These are phyloP conservation scores for Colletotrichum echinochloae DNA, from an alignment of 2,329 filamentous ascomycete species.

Conservation along the genomic window DNA sequence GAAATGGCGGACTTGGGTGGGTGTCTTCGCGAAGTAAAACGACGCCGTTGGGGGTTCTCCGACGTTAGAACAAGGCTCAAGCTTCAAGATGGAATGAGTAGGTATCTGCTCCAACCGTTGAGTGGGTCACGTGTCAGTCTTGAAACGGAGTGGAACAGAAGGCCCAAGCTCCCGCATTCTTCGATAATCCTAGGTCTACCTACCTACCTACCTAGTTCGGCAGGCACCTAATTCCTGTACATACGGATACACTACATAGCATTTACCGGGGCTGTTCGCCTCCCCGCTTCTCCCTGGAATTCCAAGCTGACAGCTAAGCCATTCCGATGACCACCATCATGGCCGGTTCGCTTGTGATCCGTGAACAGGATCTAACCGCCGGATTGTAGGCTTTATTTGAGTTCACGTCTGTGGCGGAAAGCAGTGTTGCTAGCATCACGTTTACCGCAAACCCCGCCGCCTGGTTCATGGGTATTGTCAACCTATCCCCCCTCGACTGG, in stretches of 20 bases:
- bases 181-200: not conserved
- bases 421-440: not conserved
- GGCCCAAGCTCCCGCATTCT: constrained; percentile 26
- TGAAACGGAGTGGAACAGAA: not conserved
- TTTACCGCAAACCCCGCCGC: not conserved
- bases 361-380: not conserved
- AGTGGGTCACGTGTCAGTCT: constrained; percentile 32
- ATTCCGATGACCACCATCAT: constrained; percentile 1
- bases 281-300: constrained; percentile 3
- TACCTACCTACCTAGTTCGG: too few relatives aligned
- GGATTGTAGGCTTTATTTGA: not conserved
- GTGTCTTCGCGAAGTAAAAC: not conserved
- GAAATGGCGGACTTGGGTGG: not conserved
- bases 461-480: not conserved
- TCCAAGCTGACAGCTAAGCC: not conserved
- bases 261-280: too few relatives aligned
- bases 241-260: too few relatives aligned
- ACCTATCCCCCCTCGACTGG: not conserved
- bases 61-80: constrained; percentile 36
- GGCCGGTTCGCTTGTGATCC: not conserved
- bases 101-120: constrained; percentile 20
- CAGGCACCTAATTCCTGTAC: too few relatives aligned
- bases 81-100: constrained; percentile 15
- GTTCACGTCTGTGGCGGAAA: not conserved
- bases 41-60: not conserved